Conservation (phyloP, 2,329 filamentous ascomycete genomes). For the Xylaria sp. region DNA sequence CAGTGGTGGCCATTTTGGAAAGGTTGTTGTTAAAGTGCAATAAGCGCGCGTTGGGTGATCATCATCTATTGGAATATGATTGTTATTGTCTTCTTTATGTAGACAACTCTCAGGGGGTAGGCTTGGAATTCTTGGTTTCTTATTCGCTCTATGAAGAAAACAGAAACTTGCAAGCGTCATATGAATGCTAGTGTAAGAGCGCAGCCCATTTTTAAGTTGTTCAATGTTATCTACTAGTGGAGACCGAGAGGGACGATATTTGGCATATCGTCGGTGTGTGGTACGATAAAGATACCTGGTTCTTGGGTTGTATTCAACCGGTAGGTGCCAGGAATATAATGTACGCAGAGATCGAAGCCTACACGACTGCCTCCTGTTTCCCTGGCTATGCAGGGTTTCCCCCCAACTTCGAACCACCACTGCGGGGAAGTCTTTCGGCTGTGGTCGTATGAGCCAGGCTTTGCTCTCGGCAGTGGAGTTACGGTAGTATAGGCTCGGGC, state of each 20-base stretch:
- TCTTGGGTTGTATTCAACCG: conserved; percentile 14
- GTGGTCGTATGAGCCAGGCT: conserved; percentile 11
- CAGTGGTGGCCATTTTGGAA: conserved; percentile 66
- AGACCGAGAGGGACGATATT: neutral
- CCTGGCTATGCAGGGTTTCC: conserved; percentile 14
- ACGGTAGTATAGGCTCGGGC: neutral
- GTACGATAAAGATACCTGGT: neutral
- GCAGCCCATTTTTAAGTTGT: neutral
- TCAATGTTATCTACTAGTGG: neutral
- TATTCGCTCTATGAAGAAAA: neutral
- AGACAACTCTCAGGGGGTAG: neutral
- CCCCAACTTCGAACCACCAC: conserved; percentile 11
- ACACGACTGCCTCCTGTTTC: conserved; percentile 9
- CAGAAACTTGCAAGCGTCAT: neutral
- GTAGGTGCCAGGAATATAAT: neutral
- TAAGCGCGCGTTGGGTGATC: neutral
- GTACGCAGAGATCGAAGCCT: neutral
- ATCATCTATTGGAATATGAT: neutral
- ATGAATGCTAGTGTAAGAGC: neutral
- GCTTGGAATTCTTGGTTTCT: neutral
- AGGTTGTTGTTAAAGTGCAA: conserved; percentile 60
- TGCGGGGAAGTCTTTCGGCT: conserved; percentile 38
- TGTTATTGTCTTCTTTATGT: neutral
- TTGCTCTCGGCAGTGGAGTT: conserved; percentile 29
- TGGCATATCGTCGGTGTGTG: neutral